Conservation (phyloP, 2,329 filamentous ascomycete genomes). For the Diaporthe australafricana region DNA sequence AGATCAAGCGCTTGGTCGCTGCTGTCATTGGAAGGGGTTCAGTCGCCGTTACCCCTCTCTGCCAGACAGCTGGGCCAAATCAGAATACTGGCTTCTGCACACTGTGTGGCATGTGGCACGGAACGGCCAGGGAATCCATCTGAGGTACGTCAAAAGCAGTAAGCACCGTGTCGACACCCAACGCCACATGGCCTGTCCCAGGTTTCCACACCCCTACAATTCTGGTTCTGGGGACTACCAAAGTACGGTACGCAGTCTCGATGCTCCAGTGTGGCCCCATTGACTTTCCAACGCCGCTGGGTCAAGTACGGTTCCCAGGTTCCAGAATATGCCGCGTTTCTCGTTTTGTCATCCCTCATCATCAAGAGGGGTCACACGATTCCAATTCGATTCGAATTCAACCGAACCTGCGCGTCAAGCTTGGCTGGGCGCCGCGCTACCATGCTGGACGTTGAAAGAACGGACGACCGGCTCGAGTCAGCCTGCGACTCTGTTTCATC, state of each 20-base stretch:
- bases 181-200: slow-evolving; percentile 35
- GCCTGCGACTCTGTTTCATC: slow-evolving; percentile 23
- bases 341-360: slow-evolving; percentile 2
- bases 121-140: background rate
- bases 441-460: background rate
- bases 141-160: slow-evolving; percentile 1
- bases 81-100: background rate
- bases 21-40: slow-evolving; percentile 8
- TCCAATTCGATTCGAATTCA: slow-evolving; percentile 5
- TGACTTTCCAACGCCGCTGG: background rate
- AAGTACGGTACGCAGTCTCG: background rate
- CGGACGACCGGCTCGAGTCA: slow-evolving; percentile 12
- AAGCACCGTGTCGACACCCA: slow-evolving; percentile 1
- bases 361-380: slow-evolving; percentile 21
- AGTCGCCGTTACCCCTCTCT: slow-evolving; percentile 1
- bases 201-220: slow-evolving; percentile 16
- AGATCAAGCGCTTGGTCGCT: background rate
- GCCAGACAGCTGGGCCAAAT: slow-evolving; percentile 37
- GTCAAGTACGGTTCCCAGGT: no score
- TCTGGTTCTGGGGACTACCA: background rate
- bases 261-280: background rate
- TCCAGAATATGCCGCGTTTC: background rate
- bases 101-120: slow-evolving; percentile 25
- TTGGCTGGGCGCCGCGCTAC: background rate
- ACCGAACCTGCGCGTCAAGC: background rate